These are phyloP conservation scores for Colletotrichum sidae DNA, from an alignment of 2,329 filamentous ascomycete species.

Conservation along the genomic window DNA sequence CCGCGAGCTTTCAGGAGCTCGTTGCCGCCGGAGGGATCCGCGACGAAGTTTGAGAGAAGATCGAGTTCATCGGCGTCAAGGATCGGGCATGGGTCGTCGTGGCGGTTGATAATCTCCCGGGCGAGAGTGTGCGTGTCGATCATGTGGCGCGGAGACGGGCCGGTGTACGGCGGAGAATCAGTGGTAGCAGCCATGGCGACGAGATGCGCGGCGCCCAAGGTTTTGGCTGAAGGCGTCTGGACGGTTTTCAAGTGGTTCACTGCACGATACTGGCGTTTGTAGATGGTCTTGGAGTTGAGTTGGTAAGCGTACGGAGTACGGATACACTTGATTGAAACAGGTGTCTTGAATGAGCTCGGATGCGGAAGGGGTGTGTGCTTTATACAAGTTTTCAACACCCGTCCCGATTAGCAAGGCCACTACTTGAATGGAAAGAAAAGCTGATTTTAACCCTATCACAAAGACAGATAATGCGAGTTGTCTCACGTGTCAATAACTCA, in stretches of 20 bases:
- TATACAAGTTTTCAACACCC: not conserved
- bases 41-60: constrained; percentile 28
- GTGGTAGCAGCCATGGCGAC: constrained; percentile 11
- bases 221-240: not conserved
- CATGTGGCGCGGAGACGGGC: constrained; percentile 35
- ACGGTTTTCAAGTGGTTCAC: not conserved
- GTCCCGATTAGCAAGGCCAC: too few species aligned
- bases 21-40: constrained; percentile 2
- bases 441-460: too few species aligned
- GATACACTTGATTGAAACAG: too few species aligned
- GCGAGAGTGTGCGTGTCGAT: constrained; percentile 36
- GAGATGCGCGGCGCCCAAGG: not conserved
- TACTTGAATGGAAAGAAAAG: too few species aligned
- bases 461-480: too few species aligned
- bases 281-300: too few species aligned
- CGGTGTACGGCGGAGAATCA: constrained; percentile 30
- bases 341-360: not conserved
- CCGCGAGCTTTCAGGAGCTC: constrained; percentile 20
- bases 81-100: constrained; percentile 29
- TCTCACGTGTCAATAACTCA: too few species aligned
- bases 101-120: constrained; percentile 37
- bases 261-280: not conserved
- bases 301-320: too few species aligned
- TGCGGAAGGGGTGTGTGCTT: not conserved
- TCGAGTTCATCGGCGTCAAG: constrained; percentile 32